Evolutionary conservation across 2,329 filamentous ascomycete genomes (phyloP).

Genomic region (Aspergillus sp.): DNA sequence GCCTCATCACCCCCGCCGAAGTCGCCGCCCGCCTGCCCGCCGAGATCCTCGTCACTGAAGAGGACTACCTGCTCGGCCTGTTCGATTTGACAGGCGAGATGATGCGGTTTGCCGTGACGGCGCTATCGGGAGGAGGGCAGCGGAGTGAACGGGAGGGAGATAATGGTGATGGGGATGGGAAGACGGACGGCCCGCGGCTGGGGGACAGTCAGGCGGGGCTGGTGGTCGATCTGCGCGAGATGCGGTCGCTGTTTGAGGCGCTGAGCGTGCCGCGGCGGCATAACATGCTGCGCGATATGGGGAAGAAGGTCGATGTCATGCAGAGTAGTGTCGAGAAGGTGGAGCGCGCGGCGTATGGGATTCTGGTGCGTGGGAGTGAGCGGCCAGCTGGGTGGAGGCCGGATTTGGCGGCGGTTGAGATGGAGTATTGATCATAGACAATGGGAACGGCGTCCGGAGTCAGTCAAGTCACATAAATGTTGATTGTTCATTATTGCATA

Average conservation of each 20-base stretch:
- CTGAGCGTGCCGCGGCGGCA: slow-evolving; percentile 57
- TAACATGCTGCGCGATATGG: slow-evolving; percentile 61
- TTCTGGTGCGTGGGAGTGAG: slow-evolving; percentile 83
- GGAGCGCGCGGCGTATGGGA: slow-evolving; percentile 82
- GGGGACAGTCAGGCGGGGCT: background rate
- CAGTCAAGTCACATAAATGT: too few relatives aligned
- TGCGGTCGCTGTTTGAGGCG: slow-evolving; percentile 74
- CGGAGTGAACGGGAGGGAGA: slow-evolving; percentile 37
- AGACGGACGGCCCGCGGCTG: background rate
- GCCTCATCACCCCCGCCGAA: slow-evolving; percentile 67
- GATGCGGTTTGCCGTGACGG: slow-evolving; percentile 93
- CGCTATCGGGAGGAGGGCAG: slow-evolving; percentile 71
- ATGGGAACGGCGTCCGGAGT: background rate
- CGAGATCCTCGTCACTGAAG: slow-evolving; percentile 65
- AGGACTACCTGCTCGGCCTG: slow-evolving; percentile 87
- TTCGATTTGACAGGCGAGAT: slow-evolving; percentile 95
- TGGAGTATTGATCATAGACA: slow-evolving; percentile 37
- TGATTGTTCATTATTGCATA: too few relatives aligned
- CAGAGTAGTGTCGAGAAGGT: slow-evolving; percentile 88
- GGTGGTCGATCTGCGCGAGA: slow-evolving; percentile 69
- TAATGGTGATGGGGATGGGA: slow-evolving; percentile 25
- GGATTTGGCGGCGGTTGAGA: slow-evolving; percentile 56
- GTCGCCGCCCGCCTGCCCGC: slow-evolving; percentile 47
- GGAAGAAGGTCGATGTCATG: slow-evolving; percentile 84
- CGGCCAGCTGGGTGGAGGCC: slow-evolving; percentile 90